Base-by-base conservation (phyloP, 495 filamentous ascomycete genomes). In the Xeromyces bisporus region DNA sequence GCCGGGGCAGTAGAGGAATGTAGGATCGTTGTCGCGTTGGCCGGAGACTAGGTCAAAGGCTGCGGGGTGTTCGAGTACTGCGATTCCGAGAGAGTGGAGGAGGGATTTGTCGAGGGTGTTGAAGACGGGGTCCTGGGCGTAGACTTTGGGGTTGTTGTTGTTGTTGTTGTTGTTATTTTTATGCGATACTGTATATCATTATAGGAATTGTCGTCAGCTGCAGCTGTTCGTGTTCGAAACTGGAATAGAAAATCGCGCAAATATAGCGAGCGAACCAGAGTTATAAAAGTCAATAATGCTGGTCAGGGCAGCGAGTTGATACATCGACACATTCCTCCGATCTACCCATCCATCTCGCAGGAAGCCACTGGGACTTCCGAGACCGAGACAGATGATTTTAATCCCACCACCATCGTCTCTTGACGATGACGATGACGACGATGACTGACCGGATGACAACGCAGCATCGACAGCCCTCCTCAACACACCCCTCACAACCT, bases 121-220 rank as follows among this genome's bases (percentile, higher is more conserved):
- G 53, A 82, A 83, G 39, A 67, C 42, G 5, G 80, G 80, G 29
- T 86, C 80, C 55, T 86, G 80, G 14, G 75, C 66, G 37, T 69
- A 50, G 29, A 68, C 53, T 16, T 51, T 48, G 17, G 47, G 2
- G 15, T 28, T 27, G 10, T 18, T 15, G 13, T 13, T 27, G 13
- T 26, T 35, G 27, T 26, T 15, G 30, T 23, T 37, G 16, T 18
- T 25, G 18, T 18, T 15, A 2, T 23, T 4, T 28, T 27, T 2
- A 2, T 4, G 20, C 5, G 20, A 5, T 21, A 21, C 9, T 21
- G 4, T 5, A 21, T 21, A 9, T 21, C 9, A 5, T 21, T 21
- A n/a, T n/a, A n/a, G n/a, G n/a, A n/a, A n/a, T n/a, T n/a, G n/a
- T n/a, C n/a, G n/a, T n/a, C n/a, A n/a, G n/a, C n/a, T n/a, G n/a